phyloP scores from a whole-genome alignment of 495 filamentous ascomycete genomes.

The Neurospora discreta region DNA sequence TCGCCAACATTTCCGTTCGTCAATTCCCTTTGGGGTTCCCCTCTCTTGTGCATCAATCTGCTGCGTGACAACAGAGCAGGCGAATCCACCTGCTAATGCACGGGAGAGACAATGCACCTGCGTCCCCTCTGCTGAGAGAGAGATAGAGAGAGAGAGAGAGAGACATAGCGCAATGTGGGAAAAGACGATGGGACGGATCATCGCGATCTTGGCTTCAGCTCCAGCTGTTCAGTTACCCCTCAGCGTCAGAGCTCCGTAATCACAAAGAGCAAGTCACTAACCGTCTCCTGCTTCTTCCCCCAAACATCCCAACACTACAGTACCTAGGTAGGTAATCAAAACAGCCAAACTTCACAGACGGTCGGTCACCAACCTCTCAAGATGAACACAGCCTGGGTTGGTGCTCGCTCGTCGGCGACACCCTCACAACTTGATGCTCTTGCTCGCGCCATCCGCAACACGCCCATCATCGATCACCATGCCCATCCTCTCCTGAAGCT shows the following conservation, averaged over 20 bases:
- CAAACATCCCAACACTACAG: background rate
- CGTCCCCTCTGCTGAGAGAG: too few species aligned
- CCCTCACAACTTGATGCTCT: conserved; percentile 22
- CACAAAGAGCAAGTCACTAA: too few species aligned
- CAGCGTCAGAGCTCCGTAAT: background rate
- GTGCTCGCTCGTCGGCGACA: conserved; percentile 18
- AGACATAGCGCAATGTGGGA: background rate
- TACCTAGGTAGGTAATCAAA: too few species aligned
- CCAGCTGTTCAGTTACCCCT: background rate
- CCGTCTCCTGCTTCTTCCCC: background rate
- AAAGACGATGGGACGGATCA: background rate
- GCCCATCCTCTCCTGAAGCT: conserved; percentile 53
- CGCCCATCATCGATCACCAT: conserved; percentile 82
- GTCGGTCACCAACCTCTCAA: background rate
- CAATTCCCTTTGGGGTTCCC: background rate
- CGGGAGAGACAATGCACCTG: background rate
- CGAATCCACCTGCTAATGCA: background rate
- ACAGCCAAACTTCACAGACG: background rate
- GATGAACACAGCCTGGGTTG: conserved; percentile 18
- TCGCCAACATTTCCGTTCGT: background rate
- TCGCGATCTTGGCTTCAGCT: background rate
- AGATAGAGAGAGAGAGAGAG: too few species aligned
- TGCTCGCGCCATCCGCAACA: conserved; percentile 42
- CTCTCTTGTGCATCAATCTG: background rate
- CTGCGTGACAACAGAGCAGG: background rate